Evolutionary conservation across 2,329 filamentous ascomycete species (phyloP).

Genomic region (Eutypa lata): DNA sequence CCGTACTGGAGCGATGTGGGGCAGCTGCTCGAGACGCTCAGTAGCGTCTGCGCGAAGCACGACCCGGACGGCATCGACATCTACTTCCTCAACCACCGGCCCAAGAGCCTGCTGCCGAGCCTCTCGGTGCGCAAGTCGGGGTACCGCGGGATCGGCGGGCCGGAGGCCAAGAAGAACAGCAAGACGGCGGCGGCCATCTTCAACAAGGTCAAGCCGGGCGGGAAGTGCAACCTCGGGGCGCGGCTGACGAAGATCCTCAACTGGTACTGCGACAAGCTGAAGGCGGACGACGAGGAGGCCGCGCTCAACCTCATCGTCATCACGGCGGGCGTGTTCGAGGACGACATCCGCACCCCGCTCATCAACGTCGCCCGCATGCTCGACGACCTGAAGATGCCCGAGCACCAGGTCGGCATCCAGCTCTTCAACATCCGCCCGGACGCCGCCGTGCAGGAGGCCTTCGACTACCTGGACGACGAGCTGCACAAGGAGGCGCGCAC

Average conservation of each 20-base stretch:
- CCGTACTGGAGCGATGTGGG: conserved; percentile 62
- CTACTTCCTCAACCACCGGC: conserved; percentile 46
- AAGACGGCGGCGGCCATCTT: conserved; percentile 2
- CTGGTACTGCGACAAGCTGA: conserved; percentile 5
- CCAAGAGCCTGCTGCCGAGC: conserved; percentile 3
- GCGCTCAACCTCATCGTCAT: conserved; percentile 6
- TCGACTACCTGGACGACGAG: conserved; percentile 19
- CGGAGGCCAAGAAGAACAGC: conserved; percentile 2
- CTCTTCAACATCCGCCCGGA: conserved; percentile 17
- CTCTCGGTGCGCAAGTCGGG: conserved; percentile 2
- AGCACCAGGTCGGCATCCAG: conserved; percentile 20
- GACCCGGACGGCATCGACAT: conserved; percentile 70
- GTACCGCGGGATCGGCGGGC: conserved; percentile 5
- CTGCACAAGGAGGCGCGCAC: conserved; percentile 16
- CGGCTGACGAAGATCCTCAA: conserved; percentile 4
- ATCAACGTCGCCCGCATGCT: conserved; percentile 13
- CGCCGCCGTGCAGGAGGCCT: conserved; percentile 11
- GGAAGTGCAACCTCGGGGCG: conserved; percentile 3
- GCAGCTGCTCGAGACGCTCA: conserved; percentile 59
- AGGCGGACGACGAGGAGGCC: conserved; percentile 2
- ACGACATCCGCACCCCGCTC: conserved; percentile 16
- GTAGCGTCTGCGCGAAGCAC: conserved; percentile 64
- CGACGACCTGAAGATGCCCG: conserved; percentile 14
- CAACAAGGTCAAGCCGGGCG: conserved; percentile 1
- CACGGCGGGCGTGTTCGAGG: conserved; percentile 10